Percentiles rank a stretch among this genome's conserved stretches.
These are phyloP conservation scores for Paecilomyces variotii DNA, from an alignment of 2,329 filamentous ascomycete genomes.

Conservation along the genomic window DNA sequence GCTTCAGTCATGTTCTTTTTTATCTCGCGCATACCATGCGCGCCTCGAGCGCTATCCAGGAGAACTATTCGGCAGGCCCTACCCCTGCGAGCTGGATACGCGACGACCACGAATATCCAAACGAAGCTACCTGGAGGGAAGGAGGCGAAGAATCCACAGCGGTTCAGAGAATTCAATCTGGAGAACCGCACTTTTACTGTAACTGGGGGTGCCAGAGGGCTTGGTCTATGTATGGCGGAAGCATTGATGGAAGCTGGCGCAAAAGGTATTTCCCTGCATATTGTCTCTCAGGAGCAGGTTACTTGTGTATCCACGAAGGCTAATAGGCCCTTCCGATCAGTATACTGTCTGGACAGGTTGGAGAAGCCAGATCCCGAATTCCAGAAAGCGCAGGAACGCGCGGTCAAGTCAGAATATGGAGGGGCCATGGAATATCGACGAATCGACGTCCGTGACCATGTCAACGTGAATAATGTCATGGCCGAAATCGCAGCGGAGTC, in stretches of 20 bases:
- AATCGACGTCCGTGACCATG: constrained; percentile 39
- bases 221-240: constrained; percentile 39
- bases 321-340: constrained; percentile 16
- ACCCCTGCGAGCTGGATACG: background rate
- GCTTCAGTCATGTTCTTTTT: background rate
- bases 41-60: background rate
- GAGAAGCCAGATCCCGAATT: constrained; percentile 39
- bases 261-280: constrained; percentile 25
- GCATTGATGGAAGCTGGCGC: constrained; percentile 42
- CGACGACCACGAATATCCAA: constrained; percentile 17
- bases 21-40: background rate
- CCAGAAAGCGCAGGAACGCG: constrained; percentile 27
- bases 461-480: constrained; percentile 27
- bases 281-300: background rate
- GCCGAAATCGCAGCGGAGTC: constrained; percentile 26
- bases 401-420: constrained; percentile 24
- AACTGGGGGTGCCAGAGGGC: constrained; percentile 37
- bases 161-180: constrained; percentile 37
- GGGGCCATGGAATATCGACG: constrained; percentile 39
- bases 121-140: constrained; percentile 18
- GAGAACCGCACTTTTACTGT: constrained; percentile 34
- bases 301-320: background rate
- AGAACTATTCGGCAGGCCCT: background rate
- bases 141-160: constrained; percentile 17
- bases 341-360: constrained; percentile 42